phyloP scores from a whole-genome alignment of 1,284 basidiomycete genomes.

The Heterobasidion annosum region DNA sequence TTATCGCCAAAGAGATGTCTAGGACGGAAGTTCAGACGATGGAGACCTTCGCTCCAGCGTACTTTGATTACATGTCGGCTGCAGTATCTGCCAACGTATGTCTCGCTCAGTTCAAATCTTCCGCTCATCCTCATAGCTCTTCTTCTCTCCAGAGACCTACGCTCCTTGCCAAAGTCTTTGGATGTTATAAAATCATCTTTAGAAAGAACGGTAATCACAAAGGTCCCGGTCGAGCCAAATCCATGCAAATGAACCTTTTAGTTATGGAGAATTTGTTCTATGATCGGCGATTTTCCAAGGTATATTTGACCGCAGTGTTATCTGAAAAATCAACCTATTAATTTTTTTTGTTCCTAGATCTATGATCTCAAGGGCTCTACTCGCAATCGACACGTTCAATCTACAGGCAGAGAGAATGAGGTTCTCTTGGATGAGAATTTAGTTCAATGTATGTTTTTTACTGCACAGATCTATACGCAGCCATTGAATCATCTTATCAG shows the following conservation, averaged over 20 bases:
- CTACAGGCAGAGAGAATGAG: constrained; percentile 87
- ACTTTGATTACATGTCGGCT: constrained; percentile 95
- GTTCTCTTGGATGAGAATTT: constrained; percentile 92
- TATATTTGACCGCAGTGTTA: constrained; percentile 17
- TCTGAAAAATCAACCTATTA: too few relatives aligned
- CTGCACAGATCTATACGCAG: not conserved
- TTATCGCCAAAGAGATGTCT: constrained; percentile 97
- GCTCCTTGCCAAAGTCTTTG: constrained; percentile 93
- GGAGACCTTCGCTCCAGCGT: constrained; percentile 95
- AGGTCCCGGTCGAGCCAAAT: constrained; percentile 56
- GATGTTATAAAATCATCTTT: constrained; percentile 94
- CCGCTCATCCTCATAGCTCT: constrained; percentile 12
- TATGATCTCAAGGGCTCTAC: constrained; percentile 95
- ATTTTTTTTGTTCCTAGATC: constrained; percentile 45
- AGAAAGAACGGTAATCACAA: constrained; percentile 71
- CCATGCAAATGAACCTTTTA: constrained; percentile 89
- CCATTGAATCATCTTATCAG: constrained; percentile 25
- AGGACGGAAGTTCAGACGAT: constrained; percentile 89
- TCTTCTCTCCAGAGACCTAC: constrained; percentile 69
- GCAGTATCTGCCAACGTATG: constrained; percentile 72
- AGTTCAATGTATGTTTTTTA: constrained; percentile 54
- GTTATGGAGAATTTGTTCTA: constrained; percentile 99
- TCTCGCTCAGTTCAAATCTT: constrained; percentile 5
- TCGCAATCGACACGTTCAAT: constrained; percentile 84
- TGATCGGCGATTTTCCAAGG: constrained; percentile 81